A percentile compares a stretch with the other conserved stretches of the same genome.
These are phyloP conservation scores for Cucurbita maxima DNA, from an alignment of 306 rosid genomes.

Conservation along the genomic window DNA sequence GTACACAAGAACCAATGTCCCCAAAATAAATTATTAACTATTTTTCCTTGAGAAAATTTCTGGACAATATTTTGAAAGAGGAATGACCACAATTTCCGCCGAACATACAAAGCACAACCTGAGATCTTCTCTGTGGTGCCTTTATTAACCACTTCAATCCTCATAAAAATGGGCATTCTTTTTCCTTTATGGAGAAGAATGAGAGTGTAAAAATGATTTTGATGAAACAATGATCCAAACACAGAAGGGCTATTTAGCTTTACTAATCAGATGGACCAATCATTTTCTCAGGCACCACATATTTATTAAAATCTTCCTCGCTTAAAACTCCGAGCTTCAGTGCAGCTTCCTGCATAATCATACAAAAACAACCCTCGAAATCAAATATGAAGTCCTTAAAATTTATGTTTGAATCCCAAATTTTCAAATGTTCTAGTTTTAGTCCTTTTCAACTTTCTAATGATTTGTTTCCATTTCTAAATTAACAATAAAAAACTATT, in stretches of 20 bases:
- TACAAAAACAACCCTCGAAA: background rate
- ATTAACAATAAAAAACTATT: background rate
- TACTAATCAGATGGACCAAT: constrained; percentile 70
- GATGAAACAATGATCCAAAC: background rate
- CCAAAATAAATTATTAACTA: background rate
- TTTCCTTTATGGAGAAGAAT: background rate
- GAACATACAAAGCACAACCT: background rate
- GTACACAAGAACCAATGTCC: background rate
- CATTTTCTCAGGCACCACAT: constrained; percentile 98
- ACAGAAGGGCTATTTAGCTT: background rate
- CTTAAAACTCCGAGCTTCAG: constrained; percentile 71
- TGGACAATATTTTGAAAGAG: background rate
- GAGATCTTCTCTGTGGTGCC: background rate
- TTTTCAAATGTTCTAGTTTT: background rate
- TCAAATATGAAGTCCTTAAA: background rate
- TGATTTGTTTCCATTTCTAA: background rate
- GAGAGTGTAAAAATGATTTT: background rate
- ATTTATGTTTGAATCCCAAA: background rate
- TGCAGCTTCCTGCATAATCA: constrained; percentile 71
- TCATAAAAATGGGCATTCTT: background rate
- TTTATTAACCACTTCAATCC: constrained; percentile 1
- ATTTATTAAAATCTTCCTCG: constrained; percentile 67
- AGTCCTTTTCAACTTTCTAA: background rate
- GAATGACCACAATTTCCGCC: background rate
- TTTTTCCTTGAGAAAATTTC: background rate